Percentiles rank a stretch among this genome's conserved stretches.
Conservation (phyloP, 129 eudicot genomes). For the Smallanthus sonchifolius region DNA sequence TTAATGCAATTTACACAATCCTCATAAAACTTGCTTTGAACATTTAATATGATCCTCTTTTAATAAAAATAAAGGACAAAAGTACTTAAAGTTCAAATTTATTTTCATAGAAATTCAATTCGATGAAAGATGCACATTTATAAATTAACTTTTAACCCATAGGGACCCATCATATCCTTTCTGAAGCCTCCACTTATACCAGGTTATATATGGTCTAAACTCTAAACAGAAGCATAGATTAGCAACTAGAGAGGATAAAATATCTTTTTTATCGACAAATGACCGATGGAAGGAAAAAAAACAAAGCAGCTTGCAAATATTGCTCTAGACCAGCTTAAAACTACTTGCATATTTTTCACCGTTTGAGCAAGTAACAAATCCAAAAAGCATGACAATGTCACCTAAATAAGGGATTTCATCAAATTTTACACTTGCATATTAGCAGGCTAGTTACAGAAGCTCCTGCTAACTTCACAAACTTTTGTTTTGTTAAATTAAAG, state of each 20-base stretch:
- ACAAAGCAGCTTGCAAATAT: background rate
- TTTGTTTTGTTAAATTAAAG: background rate
- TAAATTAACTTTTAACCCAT: background rate
- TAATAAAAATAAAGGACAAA: background rate
- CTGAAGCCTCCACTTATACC: background rate
- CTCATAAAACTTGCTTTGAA: background rate
- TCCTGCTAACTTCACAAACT: background rate
- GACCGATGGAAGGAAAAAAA: background rate
- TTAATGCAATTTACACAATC: background rate
- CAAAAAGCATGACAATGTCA: background rate
- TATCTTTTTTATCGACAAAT: background rate
- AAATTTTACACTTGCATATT: background rate
- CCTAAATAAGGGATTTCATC: background rate
- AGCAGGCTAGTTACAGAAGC: slow-evolving; percentile 8
- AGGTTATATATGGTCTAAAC: background rate
- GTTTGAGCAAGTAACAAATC: background rate
- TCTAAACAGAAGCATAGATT: background rate
- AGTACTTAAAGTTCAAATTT: background rate
- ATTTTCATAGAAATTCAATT: background rate
- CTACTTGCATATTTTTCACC: background rate
- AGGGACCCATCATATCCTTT: background rate
- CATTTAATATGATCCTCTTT: background rate
- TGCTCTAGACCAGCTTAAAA: background rate
- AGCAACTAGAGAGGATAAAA: background rate
- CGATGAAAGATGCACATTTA: background rate